Conservation (phyloP, 2,329 filamentous ascomycete genomes). For the Ophiostoma himal-ulmi region DNA sequence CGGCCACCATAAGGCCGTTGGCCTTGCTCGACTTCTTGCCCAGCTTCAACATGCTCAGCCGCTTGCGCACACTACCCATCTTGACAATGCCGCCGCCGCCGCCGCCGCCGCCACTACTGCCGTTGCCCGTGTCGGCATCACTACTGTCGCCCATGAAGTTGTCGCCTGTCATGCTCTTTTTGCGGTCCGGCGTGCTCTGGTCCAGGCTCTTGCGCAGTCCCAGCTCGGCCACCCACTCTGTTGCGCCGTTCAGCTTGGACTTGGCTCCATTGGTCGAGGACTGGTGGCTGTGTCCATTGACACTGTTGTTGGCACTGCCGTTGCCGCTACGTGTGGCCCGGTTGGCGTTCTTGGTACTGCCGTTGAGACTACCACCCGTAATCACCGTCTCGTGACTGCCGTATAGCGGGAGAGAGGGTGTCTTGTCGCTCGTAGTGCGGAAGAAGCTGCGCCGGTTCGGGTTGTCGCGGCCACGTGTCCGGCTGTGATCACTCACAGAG, state of each 20-base stretch:
- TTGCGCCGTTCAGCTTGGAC: constrained; percentile 28
- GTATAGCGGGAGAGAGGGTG: constrained; percentile 15
- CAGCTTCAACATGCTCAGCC: constrained; percentile 71
- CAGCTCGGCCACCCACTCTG: constrained; percentile 33
- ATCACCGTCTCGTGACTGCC: constrained; percentile 7
- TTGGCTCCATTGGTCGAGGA: constrained; percentile 15
- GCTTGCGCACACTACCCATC: constrained; percentile 65
- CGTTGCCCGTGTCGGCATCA: constrained; percentile 12
- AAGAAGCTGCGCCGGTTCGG: constrained; percentile 41
- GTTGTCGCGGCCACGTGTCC: constrained; percentile 32
- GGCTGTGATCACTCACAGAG: constrained; percentile 29
- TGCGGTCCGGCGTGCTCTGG: constrained; percentile 24
- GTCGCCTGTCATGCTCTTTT: constrained; percentile 26
- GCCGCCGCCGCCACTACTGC: not conserved
- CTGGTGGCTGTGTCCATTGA: constrained; percentile 25
- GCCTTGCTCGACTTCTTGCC: constrained; percentile 62
- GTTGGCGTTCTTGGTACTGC: constrained; percentile 2
- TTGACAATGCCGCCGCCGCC: constrained; percentile 36
- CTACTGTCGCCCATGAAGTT: constrained; percentile 11
- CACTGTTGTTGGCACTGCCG: constrained; percentile 17
- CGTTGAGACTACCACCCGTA: constrained; percentile 4
- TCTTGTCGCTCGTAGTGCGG: constrained; percentile 28
- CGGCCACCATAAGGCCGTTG: constrained; percentile 46
- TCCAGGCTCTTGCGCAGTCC: constrained; percentile 30
- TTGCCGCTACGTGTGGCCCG: constrained; percentile 14